A percentile compares a stretch with the other conserved stretches of the same genome.
These are phyloP conservation scores for Herpetomonas samuelpessoai DNA, from an alignment of 208 protist genomes.

Conservation along the genomic window DNA sequence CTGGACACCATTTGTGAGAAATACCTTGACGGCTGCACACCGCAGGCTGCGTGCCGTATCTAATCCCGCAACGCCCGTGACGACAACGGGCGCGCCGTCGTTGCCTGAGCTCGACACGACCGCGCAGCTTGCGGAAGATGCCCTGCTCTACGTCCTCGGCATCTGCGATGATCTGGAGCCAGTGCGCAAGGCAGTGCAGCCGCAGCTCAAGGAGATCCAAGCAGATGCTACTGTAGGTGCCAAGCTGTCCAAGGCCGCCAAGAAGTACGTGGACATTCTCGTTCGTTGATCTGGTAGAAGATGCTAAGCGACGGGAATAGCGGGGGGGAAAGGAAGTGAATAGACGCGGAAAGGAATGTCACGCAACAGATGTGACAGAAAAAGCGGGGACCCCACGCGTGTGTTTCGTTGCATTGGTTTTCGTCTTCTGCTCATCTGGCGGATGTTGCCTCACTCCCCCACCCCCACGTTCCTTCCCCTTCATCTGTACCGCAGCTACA, in stretches of 20 bases:
- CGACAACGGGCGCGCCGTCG: not conserved
- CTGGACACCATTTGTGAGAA: slow-evolving; percentile 49
- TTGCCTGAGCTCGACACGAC: not conserved
- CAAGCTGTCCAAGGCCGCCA: slow-evolving; percentile 32
- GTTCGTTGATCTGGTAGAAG: no score
- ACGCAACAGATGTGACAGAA: no score
- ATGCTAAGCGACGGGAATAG: no score
- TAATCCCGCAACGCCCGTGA: not conserved
- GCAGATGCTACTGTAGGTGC: slow-evolving; percentile 11
- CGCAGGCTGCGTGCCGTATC: not conserved
- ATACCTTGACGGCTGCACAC: slow-evolving; percentile 30
- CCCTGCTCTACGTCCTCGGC: slow-evolving; percentile 43
- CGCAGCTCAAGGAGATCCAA: slow-evolving; percentile 32
- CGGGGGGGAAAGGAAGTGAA: no score
- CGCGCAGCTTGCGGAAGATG: slow-evolving; percentile 16
- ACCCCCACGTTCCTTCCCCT: no score
- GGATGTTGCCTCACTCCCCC: no score
- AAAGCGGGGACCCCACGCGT: no score
- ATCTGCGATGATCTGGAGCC: slow-evolving; percentile 56
- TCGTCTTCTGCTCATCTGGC: no score
- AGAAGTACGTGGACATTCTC: slow-evolving; percentile 44
- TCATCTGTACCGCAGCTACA: no score
- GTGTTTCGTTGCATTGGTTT: no score
- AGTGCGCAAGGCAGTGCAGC: slow-evolving; percentile 25
- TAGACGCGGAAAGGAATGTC: no score